Conservation (phyloP, 139 green algal species). For the Trebouxia sp. region DNA sequence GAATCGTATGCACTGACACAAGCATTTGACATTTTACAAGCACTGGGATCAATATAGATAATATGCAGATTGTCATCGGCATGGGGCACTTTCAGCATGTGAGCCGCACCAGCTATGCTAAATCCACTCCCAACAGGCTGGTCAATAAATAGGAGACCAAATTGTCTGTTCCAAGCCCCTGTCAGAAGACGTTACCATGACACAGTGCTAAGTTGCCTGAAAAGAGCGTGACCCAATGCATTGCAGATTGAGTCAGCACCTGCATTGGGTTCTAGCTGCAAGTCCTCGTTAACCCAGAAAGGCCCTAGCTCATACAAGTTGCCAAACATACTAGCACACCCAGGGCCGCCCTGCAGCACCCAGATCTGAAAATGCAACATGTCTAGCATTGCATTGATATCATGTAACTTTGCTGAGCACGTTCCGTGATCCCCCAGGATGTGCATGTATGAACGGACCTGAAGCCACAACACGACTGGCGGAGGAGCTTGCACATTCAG, state of each 20-base stretch:
- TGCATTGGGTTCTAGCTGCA: slow-evolving; percentile 48
- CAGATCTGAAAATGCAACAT: neutral
- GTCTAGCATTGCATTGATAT: neutral
- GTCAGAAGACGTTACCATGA: slow-evolving; percentile 7
- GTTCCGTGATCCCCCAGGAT: neutral
- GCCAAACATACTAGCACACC: slow-evolving; percentile 68
- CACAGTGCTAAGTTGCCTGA: neutral
- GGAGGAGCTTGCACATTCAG: neutral
- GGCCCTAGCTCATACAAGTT: slow-evolving; percentile 66
- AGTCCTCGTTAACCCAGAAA: slow-evolving; percentile 31
- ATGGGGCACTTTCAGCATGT: too few species aligned
- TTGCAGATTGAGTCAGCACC: slow-evolving; percentile 8
- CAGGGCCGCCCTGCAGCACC: slow-evolving; percentile 57
- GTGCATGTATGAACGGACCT: slow-evolving; percentile 24
- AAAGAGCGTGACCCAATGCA: neutral
- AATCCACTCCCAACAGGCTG: slow-evolving; percentile 41
- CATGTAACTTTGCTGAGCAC: neutral
- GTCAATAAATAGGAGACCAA: slow-evolving; percentile 58
- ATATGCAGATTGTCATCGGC: too few species aligned
- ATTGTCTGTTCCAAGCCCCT: slow-evolving; percentile 46
- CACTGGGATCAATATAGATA: too few species aligned
- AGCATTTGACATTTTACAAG: too few species aligned
- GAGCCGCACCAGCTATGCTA: slow-evolving; percentile 24
- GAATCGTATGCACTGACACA: neutral
- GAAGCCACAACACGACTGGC: slow-evolving; percentile 52